Evolutionary conservation across 2,329 filamentous ascomycete species (phyloP).

Genomic region (Xylariaceae sp.): DNA sequence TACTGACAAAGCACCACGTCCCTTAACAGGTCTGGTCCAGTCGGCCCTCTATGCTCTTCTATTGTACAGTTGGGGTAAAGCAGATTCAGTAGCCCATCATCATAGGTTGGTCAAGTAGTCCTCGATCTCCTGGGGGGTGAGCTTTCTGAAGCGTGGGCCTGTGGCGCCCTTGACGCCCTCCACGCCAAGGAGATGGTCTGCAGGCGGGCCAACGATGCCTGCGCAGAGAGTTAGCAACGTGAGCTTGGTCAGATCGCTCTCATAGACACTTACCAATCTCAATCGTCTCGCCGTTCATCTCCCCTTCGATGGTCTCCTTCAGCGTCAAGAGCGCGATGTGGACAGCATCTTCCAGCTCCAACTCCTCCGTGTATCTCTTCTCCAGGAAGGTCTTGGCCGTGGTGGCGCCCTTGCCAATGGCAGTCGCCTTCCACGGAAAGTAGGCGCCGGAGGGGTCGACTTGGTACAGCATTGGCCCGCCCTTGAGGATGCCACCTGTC

Average conservation of each 20-base stretch:
- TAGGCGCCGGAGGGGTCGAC: conserved; percentile 98
- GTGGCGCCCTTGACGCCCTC: conserved; percentile 80
- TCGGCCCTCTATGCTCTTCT: conserved; percentile 37
- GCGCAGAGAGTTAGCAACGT: conserved; percentile 19
- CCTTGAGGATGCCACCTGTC: conserved; percentile 92
- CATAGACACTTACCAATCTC: conserved; percentile 68
- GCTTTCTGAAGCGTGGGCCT: conserved; percentile 84
- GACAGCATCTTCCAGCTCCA: conserved; percentile 96
- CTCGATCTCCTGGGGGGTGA: conserved; percentile 97
- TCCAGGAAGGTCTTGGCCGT: conserved; percentile 98
- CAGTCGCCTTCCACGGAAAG: conserved; percentile 98
- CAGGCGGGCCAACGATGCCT: conserved; percentile 94
- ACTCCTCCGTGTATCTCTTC: conserved; percentile 95
- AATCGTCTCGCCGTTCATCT: conserved; percentile 98
- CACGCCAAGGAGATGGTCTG: conserved; percentile 84
- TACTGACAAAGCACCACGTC: conserved; percentile 28
- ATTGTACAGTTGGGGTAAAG: too few species aligned
- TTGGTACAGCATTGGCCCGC: conserved; percentile 95
- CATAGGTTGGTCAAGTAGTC: conserved; percentile 98
- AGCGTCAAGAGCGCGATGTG: conserved; percentile 95
- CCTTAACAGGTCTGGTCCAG: conserved; percentile 20
- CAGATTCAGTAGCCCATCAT: conserved; percentile 30
- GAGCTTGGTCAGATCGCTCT: neutral
- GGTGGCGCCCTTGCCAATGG: conserved; percentile 96
- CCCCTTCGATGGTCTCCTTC: conserved; percentile 98